phyloP scores from a whole-genome alignment of 208 protist species.

The Novymonas esmeraldas region DNA sequence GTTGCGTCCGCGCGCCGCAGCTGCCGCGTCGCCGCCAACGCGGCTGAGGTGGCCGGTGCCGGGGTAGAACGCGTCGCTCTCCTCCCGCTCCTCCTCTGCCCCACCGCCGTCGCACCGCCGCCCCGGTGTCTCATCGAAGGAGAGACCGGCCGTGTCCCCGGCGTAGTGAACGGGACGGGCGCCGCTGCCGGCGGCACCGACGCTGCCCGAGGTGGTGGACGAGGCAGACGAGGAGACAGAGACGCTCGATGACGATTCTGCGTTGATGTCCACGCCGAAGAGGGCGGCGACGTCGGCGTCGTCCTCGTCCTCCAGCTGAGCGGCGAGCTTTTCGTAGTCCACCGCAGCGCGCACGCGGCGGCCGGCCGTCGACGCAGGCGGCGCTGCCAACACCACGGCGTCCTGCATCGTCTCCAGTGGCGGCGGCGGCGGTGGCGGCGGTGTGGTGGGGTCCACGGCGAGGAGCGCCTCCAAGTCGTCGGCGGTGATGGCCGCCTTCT shows the following conservation, averaged over 20 bases:
- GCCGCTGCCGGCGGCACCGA: not conserved
- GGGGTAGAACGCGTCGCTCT: constrained; percentile 97
- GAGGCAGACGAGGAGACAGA: not conserved
- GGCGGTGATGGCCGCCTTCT: constrained; percentile 18
- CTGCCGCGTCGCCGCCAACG: constrained; percentile 54
- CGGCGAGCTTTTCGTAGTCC: constrained; percentile 73
- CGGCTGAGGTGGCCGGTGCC: constrained; percentile 83
- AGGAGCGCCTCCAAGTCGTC: constrained; percentile 30
- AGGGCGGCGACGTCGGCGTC: constrained; percentile 53
- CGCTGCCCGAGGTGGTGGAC: not conserved
- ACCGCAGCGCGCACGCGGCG: constrained; percentile 39
- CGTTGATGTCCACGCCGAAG: constrained; percentile 42
- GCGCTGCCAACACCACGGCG: not conserved
- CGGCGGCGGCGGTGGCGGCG: not conserved
- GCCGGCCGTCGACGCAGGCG: not conserved
- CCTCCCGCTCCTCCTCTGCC: constrained; percentile 28
- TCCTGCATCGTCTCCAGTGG: not conserved
- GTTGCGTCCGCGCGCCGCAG: constrained; percentile 81
- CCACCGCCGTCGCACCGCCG: not conserved
- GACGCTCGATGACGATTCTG: constrained; percentile 16
- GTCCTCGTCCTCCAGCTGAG: constrained; percentile 43
- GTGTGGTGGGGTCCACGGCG: not conserved
- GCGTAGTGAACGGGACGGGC: constrained; percentile 14
- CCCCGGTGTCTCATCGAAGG: constrained; percentile 39
- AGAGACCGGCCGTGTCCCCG: constrained; percentile 59